Percentiles rank a stretch among this genome's conserved stretches.
phyloP scores from a whole-genome alignment of 1,284 basidiomycete genomes.

The Pholiota adiposa region DNA sequence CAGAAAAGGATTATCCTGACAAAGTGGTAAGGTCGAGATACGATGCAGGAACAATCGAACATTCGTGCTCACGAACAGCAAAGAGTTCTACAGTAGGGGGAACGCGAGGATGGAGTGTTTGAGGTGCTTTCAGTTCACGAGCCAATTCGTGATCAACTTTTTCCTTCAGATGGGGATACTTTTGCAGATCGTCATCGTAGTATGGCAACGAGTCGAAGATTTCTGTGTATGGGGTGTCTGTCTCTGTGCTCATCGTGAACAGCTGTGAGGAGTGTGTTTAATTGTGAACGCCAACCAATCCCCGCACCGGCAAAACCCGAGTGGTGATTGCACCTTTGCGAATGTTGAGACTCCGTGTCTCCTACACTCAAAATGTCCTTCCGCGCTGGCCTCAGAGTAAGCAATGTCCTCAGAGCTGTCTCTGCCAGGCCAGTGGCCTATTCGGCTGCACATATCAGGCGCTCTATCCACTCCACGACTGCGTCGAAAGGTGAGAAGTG shows the following conservation, averaged over 20 bases:
- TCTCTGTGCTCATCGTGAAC: slow-evolving; percentile 25
- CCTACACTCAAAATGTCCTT: slow-evolving; percentile 49
- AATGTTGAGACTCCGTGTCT: slow-evolving; percentile 8
- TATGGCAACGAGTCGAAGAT: slow-evolving; percentile 90
- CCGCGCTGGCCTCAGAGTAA: slow-evolving; percentile 48
- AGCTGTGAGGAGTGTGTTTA: slow-evolving; percentile 8
- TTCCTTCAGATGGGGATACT: slow-evolving; percentile 68
- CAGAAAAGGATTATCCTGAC: slow-evolving; percentile 67
- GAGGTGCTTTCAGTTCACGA: slow-evolving; percentile 61
- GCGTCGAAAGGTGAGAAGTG: slow-evolving; percentile 49
- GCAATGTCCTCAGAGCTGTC: slow-evolving; percentile 40
- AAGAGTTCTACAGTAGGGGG: slow-evolving; percentile 73
- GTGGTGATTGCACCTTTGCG: slow-evolving; percentile 12
- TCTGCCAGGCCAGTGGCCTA: slow-evolving; percentile 33
- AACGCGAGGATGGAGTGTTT: slow-evolving; percentile 69
- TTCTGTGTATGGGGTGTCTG: slow-evolving; percentile 27
- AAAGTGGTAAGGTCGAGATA: slow-evolving; percentile 11
- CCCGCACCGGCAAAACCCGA: slow-evolving; percentile 42
- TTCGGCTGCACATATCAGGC: slow-evolving; percentile 24
- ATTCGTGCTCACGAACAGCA: slow-evolving; percentile 64
- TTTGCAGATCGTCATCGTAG: slow-evolving; percentile 91
- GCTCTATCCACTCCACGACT: slow-evolving; percentile 49
- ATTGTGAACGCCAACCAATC: slow-evolving; percentile 14
- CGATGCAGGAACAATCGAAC: slow-evolving; percentile 3
- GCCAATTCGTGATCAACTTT: slow-evolving; percentile 78